These are phyloP conservation scores for Sequoia sempervirens DNA, from an alignment of 75 land plant genomes.

Conservation along the genomic window DNA sequence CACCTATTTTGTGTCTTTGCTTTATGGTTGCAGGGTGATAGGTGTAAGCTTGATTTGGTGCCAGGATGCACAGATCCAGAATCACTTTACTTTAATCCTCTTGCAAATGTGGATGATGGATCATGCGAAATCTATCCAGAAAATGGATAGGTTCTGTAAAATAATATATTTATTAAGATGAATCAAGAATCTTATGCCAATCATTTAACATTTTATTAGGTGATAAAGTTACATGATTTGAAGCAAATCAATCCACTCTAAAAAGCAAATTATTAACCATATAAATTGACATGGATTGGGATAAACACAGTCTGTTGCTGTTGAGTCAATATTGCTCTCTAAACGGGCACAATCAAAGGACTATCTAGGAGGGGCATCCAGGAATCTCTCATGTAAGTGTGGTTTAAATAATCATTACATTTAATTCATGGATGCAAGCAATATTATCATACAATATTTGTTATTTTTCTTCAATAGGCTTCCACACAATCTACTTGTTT, in stretches of 20 bases:
- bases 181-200: not conserved
- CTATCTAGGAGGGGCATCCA: not conserved
- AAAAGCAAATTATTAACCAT: not conserved
- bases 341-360: not conserved
- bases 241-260: not conserved
- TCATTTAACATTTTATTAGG: not conserved
- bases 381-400: not conserved
- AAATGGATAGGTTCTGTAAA: not conserved
- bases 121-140: constrained; percentile 61
- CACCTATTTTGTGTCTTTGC: not conserved
- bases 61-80: constrained; percentile 81
- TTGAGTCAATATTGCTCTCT: not conserved
- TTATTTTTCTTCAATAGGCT: not conserved
- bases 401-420: not conserved
- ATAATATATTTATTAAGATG: not conserved
- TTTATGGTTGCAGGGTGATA: constrained; percentile 59
- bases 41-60: constrained; percentile 71
- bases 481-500: not conserved
- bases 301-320: not conserved
- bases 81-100: constrained; percentile 58
- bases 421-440: not conserved
- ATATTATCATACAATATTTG: not conserved
- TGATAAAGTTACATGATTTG: not conserved
- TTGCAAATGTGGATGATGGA: constrained; percentile 89
- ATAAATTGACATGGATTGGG: not conserved